A percentile compares a stretch with the other conserved stretches of the same genome.
Evolutionary conservation across 2,329 filamentous ascomycete genomes (phyloP).

Genomic region (Parastagonospora nodorum): DNA sequence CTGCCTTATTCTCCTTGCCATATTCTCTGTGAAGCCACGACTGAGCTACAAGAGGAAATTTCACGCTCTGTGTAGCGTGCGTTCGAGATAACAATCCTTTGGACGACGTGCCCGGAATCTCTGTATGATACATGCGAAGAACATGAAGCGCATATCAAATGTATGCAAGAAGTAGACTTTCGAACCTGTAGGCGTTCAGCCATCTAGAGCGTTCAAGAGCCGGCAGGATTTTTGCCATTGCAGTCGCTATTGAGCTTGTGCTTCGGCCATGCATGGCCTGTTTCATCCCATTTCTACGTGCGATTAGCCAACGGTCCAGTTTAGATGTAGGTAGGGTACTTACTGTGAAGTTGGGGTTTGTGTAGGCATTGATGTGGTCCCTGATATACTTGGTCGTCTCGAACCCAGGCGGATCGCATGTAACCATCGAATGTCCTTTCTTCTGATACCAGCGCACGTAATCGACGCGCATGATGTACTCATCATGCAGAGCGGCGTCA

Average conservation of each 20-base stretch:
- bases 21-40: too few species aligned
- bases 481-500: conserved; percentile 53
- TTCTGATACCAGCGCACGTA: conserved; percentile 62
- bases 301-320: conserved; percentile 1
- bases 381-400: conserved; percentile 59
- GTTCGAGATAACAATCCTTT: too few species aligned
- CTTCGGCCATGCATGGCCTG: conserved; percentile 48
- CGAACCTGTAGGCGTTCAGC: not conserved
- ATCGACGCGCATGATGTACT: conserved; percentile 59
- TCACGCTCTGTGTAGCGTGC: too few species aligned
- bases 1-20: too few species aligned
- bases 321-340: conserved; percentile 22
- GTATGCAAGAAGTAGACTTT: not conserved
- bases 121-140: too few species aligned
- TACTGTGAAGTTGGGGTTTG: conserved; percentile 58
- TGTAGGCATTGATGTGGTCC: conserved; percentile 54
- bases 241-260: conserved; percentile 53
- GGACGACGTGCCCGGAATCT: too few species aligned
- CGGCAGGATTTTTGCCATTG: conserved; percentile 4
- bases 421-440: conserved; percentile 53
- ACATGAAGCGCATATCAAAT: not conserved
- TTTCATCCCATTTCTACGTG: conserved; percentile 39
- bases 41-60: too few species aligned
- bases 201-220: too few species aligned
- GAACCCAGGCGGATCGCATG: conserved; percentile 61